Conservation (phyloP, 495 filamentous ascomycete species). For the Penicillium cataractarum region DNA sequence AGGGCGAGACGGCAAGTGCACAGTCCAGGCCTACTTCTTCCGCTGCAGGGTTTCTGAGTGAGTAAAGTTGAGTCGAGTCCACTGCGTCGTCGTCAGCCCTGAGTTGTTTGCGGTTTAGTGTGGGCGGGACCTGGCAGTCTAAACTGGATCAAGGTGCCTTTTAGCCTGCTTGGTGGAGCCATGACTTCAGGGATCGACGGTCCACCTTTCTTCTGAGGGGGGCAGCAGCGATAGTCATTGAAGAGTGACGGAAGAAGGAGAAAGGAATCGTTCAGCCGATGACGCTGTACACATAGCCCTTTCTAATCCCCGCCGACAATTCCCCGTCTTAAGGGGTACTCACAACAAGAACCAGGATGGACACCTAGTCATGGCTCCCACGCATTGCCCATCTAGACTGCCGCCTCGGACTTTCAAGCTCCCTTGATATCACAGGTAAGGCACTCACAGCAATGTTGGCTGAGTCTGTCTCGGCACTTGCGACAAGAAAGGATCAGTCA, state of each 20-base stretch:
- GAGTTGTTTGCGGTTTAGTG: constrained; percentile 8
- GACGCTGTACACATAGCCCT: too few relatives aligned
- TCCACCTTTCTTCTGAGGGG: background rate
- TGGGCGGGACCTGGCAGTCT: constrained; percentile 20
- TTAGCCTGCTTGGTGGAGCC: constrained; percentile 23
- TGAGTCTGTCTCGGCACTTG: too few relatives aligned
- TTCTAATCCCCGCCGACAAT: too few relatives aligned
- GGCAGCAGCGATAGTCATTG: background rate
- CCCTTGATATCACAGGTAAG: too few relatives aligned
- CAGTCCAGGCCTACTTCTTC: background rate
- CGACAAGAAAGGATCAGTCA: constrained; percentile 3
- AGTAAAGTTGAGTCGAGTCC: background rate
- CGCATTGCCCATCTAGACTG: too few relatives aligned
- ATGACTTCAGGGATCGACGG: constrained; percentile 17
- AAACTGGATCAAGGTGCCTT: constrained; percentile 15
- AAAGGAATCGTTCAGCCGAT: too few relatives aligned
- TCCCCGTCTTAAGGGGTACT: too few relatives aligned
- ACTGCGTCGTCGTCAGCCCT: constrained; percentile 27
- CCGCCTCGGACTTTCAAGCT: too few relatives aligned
- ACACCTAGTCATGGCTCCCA: too few relatives aligned
- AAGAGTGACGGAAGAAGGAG: background rate
- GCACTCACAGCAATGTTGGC: too few relatives aligned
- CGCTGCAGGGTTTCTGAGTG: background rate
- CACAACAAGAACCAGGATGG: too few relatives aligned
- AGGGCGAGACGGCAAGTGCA: background rate